Evolutionary conservation across 2,329 filamentous ascomycete genomes (phyloP).

Genomic region (Talaromyces pinophilus): DNA sequence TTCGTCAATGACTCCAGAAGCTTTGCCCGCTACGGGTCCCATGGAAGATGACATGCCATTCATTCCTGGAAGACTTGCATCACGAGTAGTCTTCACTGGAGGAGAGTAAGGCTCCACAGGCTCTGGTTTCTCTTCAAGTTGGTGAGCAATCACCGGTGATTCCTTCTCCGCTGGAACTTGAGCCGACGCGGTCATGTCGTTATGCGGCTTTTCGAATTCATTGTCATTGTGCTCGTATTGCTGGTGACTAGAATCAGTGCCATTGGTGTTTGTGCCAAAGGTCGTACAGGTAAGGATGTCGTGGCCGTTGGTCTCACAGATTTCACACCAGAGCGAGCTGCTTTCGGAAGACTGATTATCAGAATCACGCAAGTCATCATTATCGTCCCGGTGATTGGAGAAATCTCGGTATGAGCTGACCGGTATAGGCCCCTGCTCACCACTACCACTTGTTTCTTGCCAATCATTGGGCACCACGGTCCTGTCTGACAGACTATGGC

Average conservation of each 20-base stretch:
- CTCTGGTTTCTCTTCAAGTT: slow-evolving; percentile 12
- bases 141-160: slow-evolving; percentile 1
- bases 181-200: background rate
- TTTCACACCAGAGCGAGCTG: slow-evolving; percentile 85
- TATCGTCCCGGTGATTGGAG: slow-evolving; percentile 36
- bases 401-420: slow-evolving; percentile 33
- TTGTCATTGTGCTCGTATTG: slow-evolving; percentile 13
- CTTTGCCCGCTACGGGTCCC: slow-evolving; percentile 73
- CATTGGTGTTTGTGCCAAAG: slow-evolving; percentile 55
- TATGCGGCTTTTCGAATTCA: background rate
- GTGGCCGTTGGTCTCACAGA: slow-evolving; percentile 88
- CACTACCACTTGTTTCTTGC: slow-evolving; percentile 37
- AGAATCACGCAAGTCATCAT: slow-evolving; percentile 43
- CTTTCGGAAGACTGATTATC: slow-evolving; percentile 64
- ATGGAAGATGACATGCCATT: slow-evolving; percentile 47
- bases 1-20: slow-evolving; percentile 74
- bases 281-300: slow-evolving; percentile 94
- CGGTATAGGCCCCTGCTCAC: slow-evolving; percentile 28
- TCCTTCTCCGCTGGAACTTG: background rate
- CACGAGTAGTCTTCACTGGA: slow-evolving; percentile 41
- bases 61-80: slow-evolving; percentile 46
- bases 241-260: slow-evolving; percentile 16
- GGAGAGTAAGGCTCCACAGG: slow-evolving; percentile 29
- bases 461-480: slow-evolving; percentile 47
- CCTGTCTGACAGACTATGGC: slow-evolving; percentile 45